Conservation (phyloP, 768 basidiomycete species). For the Leccinum variicolor region DNA sequence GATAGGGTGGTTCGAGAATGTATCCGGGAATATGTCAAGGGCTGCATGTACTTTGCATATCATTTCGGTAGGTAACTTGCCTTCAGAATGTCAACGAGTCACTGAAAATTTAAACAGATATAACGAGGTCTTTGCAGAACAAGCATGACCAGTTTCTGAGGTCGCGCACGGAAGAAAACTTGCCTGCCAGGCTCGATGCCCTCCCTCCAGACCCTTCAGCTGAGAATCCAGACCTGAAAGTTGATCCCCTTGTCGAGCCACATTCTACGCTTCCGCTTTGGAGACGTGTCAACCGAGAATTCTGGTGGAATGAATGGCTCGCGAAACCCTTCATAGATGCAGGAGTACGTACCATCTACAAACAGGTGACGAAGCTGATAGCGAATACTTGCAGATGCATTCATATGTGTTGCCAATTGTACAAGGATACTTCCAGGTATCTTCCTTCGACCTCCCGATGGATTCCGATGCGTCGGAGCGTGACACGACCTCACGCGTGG, state of each 20-base stretch:
- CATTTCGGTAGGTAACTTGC: slow-evolving; percentile 60
- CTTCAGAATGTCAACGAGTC: background rate
- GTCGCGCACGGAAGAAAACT: slow-evolving; percentile 52
- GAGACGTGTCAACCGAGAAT: slow-evolving; percentile 85
- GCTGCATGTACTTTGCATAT: slow-evolving; percentile 89
- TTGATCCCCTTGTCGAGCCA: slow-evolving; percentile 66
- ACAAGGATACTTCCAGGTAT: slow-evolving; percentile 86
- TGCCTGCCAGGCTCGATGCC: slow-evolving; percentile 62
- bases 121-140: slow-evolving; percentile 79
- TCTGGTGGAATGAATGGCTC: slow-evolving; percentile 97
- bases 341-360: slow-evolving; percentile 51
- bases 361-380: background rate
- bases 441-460: slow-evolving; percentile 61
- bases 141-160: slow-evolving; percentile 67
- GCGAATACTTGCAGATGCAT: slow-evolving; percentile 52
- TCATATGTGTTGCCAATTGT: slow-evolving; percentile 86
- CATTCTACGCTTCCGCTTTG: slow-evolving; percentile 79
- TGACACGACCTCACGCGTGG: slow-evolving; percentile 44
- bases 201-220: slow-evolving; percentile 32
- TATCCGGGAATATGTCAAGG: slow-evolving; percentile 72
- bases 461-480: slow-evolving; percentile 35
- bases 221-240: slow-evolving; percentile 32
- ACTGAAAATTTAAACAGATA: slow-evolving; percentile 43
- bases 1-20: slow-evolving; percentile 79
- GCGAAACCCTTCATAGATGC: slow-evolving; percentile 82